These are phyloP conservation scores for Hypoxylon lienhwacheense DNA, from an alignment of 495 filamentous ascomycete species.

Conservation along the genomic window DNA sequence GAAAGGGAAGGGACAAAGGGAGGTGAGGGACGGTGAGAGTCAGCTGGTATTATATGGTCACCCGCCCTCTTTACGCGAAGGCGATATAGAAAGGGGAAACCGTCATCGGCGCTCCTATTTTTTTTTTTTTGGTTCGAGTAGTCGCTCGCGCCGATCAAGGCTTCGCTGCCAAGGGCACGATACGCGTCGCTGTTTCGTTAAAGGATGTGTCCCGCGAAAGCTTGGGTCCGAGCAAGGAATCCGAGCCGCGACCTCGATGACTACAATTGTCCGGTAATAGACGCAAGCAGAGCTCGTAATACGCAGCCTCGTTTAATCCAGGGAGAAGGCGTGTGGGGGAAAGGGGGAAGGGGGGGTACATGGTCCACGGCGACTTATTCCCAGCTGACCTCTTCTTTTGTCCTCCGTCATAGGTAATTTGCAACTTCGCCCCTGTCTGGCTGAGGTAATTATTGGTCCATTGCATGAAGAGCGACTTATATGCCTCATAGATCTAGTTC, in stretches of 20 bases:
- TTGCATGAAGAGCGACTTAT: constrained; percentile 7
- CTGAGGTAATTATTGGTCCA: constrained; percentile 28
- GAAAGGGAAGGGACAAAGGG: neutral
- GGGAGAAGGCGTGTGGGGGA: constrained; percentile 26
- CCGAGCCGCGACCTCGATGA: constrained; percentile 21
- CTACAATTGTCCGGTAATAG: constrained; percentile 32
- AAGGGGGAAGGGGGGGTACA: constrained; percentile 23
- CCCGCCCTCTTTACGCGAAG: constrained; percentile 3
- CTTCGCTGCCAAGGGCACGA: constrained; percentile 1
- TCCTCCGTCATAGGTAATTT: constrained; percentile 15
- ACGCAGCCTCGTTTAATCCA: constrained; percentile 28
- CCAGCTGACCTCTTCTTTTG: constrained; percentile 25
- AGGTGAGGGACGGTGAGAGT: constrained; percentile 9
- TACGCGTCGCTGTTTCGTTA: constrained; percentile 14
- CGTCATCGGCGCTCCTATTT: constrained; percentile 28
- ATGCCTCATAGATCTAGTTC: constrained; percentile 31
- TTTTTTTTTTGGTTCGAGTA: constrained; percentile 8
- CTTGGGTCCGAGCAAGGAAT: constrained; percentile 5
- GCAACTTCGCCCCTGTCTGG: constrained; percentile 15
- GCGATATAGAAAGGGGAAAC: constrained; percentile 7
- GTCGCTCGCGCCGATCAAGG: constrained; percentile 18
- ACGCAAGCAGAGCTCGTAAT: constrained; percentile 15
- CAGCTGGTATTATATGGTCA: constrained; percentile 25
- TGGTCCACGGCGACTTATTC: constrained; percentile 11
- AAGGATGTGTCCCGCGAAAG: constrained; percentile 4